Evolutionary conservation across 331 rosid species (phyloP), one percentile per base, ranked within the genome.

Genomic region (Prunus yedoensis): DNA sequence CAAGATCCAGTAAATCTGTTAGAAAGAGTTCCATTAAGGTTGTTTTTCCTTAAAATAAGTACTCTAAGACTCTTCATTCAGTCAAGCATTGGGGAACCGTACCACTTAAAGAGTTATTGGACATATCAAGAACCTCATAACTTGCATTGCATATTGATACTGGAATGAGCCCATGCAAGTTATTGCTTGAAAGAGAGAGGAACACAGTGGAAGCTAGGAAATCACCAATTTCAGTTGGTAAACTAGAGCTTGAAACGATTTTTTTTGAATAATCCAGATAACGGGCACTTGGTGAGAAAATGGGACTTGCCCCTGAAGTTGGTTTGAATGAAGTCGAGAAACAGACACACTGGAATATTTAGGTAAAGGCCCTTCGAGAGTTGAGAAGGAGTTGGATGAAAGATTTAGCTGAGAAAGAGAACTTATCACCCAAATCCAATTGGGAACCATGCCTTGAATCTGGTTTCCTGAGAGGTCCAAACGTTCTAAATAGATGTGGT

Each of bases 71-170:
- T 58, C 9, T 56, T 75, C 68, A 49, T 43, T 28, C 12, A 49
- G 7, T 30, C 23, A 88, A 45, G 70, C 96, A 88, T 0, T 65
- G 11, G 14, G 93, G 96, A 58, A 93, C 74, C 20, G n/a, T 2
- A 7, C 89, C 91, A 50, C 66, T 30, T 8, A 93, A 35, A 3
- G 25, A 21, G 54, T 93, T 91, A 8, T 21, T 2, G 53, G 96
- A 93, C 62, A 93, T 63, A 79, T 91, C 92, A 56, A 93, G 88
- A 43, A 91, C 91, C 68, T 74, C 78, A 70, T 91, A 91, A 79
- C n/a, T n/a, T 28, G 81, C 81, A 47, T 52, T 74, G 90, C 97
- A 93, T 11, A 88, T 52, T 53, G 91, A 91, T 8, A 1, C 0
- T 4, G 93, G 93, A 13, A 84, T 79, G 41, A 4, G 27, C n/a